Percentiles rank a stretch among this genome's conserved stretches.
phyloP scores from a whole-genome alignment of 108 stramenopile species.

The Fragilaria radians region DNA sequence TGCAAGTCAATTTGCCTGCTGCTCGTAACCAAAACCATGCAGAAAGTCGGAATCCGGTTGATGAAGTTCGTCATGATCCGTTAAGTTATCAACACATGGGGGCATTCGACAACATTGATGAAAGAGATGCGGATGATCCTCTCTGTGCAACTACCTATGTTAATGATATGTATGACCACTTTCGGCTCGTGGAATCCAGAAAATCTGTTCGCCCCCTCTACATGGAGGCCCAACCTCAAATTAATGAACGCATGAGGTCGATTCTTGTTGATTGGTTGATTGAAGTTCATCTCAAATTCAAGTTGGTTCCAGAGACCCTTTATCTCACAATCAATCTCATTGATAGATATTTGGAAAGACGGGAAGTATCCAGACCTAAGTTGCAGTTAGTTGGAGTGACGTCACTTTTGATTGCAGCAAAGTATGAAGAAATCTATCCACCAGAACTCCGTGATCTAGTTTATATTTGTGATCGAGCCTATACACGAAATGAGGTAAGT shows the following conservation, averaged over 20 bases:
- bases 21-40: constrained; percentile 1
- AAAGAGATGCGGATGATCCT: constrained; percentile 90
- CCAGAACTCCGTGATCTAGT: constrained; percentile 97
- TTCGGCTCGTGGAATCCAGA: constrained; percentile 69
- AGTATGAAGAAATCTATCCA: constrained; percentile 98
- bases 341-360: constrained; percentile 71
- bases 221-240: constrained; percentile 59
- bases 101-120: constrained; percentile 90
- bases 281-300: constrained; percentile 92
- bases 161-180: constrained; percentile 92
- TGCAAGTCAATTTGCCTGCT: background rate
- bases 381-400: constrained; percentile 97
- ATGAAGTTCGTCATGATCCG: constrained; percentile 10
- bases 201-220: constrained; percentile 72
- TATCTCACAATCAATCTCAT: constrained; percentile 86
- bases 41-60: constrained; percentile 8
- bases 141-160: constrained; percentile 92
- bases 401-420: constrained; percentile 93
- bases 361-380: constrained; percentile 77
- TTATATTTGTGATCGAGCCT: constrained; percentile 91
- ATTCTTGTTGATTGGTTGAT: constrained; percentile 96
- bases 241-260: constrained; percentile 89
- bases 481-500: constrained; percentile 42
- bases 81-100: constrained; percentile 67
- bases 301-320: constrained; percentile 82